phyloP scores from a whole-genome alignment of 75 land plant species.

The Selaginella moellendorffii region DNA sequence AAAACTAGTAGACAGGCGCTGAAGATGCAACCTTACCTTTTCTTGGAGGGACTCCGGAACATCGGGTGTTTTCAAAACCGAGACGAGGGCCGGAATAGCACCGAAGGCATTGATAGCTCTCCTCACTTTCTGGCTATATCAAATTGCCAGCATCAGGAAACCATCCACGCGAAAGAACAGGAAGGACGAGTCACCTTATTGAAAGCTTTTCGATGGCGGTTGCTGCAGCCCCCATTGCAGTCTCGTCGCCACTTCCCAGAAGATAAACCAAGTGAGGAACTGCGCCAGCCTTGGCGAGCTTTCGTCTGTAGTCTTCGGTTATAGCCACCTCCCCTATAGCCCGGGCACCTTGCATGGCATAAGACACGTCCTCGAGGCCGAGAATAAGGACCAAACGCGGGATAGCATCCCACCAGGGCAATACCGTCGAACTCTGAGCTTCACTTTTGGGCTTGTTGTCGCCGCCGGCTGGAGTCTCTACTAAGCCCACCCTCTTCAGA shows the following conservation, averaged over 20 bases:
- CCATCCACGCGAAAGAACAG: not conserved
- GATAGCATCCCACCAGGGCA: conserved; percentile 80
- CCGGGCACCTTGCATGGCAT: conserved; percentile 46
- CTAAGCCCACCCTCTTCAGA: conserved; percentile 64
- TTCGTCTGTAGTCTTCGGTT: conserved; percentile 55
- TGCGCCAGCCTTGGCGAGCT: conserved; percentile 74
- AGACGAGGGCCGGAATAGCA: conserved; percentile 34
- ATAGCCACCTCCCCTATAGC: conserved; percentile 55
- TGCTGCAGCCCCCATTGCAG: conserved; percentile 36
- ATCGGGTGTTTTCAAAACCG: conserved; percentile 26
- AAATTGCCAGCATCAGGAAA: not conserved
- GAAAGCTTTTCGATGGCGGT: conserved; percentile 60
- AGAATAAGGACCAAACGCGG: conserved; percentile 78
- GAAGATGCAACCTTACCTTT: conserved; percentile 33
- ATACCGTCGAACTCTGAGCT: conserved; percentile 30
- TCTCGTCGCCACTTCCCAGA: conserved; percentile 33
- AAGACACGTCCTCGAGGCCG: conserved; percentile 45
- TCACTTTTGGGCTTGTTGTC: no score
- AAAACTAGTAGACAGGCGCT: not conserved
- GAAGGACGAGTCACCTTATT: conserved; percentile 32
- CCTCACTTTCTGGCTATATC: conserved; percentile 38
- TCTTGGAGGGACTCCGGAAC: conserved; percentile 29
- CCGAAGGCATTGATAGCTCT: conserved; percentile 46
- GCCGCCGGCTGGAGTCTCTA: no score
- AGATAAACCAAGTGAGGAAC: conserved; percentile 42